phyloP scores from a whole-genome alignment of 31 red algal genomes.

The Endocladia muricata region DNA sequence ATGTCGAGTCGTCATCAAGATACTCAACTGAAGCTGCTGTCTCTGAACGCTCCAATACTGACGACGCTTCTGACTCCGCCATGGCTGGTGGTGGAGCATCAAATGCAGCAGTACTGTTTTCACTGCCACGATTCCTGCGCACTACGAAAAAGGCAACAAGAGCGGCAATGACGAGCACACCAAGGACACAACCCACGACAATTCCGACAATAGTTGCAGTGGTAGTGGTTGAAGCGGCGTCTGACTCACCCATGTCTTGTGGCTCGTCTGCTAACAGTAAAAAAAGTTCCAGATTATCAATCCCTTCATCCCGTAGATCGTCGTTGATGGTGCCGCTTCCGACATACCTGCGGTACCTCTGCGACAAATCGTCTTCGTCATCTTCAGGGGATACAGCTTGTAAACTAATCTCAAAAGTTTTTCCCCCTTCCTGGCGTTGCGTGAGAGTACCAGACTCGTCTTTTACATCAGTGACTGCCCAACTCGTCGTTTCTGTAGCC shows the following conservation, averaged over 20 bases:
- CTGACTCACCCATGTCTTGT: background rate
- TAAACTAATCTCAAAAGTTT: conserved; percentile 7
- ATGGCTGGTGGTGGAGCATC: conserved; percentile 40
- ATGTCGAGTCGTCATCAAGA: conserved; percentile 62
- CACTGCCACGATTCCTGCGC: background rate
- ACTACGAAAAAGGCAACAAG: conserved; percentile 40
- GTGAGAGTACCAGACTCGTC: background rate
- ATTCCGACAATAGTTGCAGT: conserved; percentile 37
- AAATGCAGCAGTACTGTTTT: background rate
- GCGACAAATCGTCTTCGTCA: background rate
- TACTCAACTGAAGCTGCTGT: conserved; percentile 53
- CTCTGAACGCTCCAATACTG: conserved; percentile 37
- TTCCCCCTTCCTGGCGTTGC: background rate
- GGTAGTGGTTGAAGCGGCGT: background rate
- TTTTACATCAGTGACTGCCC: background rate
- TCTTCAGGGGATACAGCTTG: conserved; percentile 21
- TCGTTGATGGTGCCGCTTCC: background rate
- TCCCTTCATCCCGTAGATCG: background rate
- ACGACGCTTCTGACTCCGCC: conserved; percentile 50
- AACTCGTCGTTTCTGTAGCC: background rate
- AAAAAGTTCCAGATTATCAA: conserved; percentile 12
- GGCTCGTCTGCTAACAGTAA: background rate
- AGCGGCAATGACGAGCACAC: conserved; percentile 17
- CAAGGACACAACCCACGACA: conserved; percentile 25
- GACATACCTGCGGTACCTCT: conserved; percentile 16